These are phyloP conservation scores for Nakazawaea molendinolei DNA, from an alignment of 805 yeast genomes.

Conservation along the genomic window DNA sequence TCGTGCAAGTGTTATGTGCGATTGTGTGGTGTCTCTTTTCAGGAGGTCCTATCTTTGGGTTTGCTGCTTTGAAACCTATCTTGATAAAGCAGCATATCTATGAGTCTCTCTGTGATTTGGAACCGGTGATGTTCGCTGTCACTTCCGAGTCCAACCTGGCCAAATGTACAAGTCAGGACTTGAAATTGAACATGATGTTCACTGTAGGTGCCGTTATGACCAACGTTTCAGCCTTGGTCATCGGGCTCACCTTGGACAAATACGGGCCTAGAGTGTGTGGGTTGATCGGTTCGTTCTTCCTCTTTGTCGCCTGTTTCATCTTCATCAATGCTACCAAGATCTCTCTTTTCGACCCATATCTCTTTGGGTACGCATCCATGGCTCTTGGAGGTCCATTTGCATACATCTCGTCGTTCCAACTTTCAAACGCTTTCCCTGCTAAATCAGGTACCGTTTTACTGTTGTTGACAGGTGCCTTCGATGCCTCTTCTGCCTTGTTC, in stretches of 20 bases:
- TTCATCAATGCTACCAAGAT: conserved; percentile 34
- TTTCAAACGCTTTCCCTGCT: conserved; percentile 50
- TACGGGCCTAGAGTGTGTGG: conserved; percentile 52
- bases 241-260: conserved; percentile 42
- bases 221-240: conserved; percentile 44
- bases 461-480: conserved; percentile 51
- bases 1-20: conserved; percentile 41
- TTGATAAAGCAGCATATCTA: conserved; percentile 43
- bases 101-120: conserved; percentile 30
- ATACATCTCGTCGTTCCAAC: conserved; percentile 48
- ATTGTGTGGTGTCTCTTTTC: conserved; percentile 48
- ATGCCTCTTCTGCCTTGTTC: conserved; percentile 51
- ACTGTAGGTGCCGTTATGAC: conserved; percentile 52
- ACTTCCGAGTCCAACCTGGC: conserved; percentile 21
- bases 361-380: conserved; percentile 44
- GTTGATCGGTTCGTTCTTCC: conserved; percentile 40
- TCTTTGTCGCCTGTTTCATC: conserved; percentile 37
- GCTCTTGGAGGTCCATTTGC: conserved; percentile 56
- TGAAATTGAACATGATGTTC: conserved; percentile 51
- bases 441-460: conserved; percentile 48
- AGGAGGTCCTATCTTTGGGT: conserved; percentile 55
- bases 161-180: conserved; percentile 45
- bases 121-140: conserved; percentile 11
- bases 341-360: conserved; percentile 39
- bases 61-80: conserved; percentile 52